phyloP scores from a whole-genome alignment of 176 grass and related monocot species.

The Triticum timopheevii region DNA sequence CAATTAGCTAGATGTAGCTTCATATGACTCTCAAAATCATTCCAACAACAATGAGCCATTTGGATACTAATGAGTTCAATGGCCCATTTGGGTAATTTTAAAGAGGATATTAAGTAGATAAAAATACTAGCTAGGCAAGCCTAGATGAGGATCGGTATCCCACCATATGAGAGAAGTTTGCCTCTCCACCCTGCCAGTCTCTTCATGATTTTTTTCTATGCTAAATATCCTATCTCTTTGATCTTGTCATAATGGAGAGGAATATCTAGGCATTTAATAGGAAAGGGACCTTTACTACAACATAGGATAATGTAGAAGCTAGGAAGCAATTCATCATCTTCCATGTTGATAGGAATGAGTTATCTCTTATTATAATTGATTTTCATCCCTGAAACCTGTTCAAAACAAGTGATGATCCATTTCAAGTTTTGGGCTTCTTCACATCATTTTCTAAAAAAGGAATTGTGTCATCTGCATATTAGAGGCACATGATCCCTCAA shows the following conservation, averaged over 20 bases:
- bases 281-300: neutral
- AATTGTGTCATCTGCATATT: neutral
- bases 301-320: neutral
- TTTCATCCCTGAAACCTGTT: neutral
- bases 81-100: neutral
- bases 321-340: neutral
- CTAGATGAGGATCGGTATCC: neutral
- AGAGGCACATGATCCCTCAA: too few relatives aligned
- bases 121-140: neutral
- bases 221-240: too few relatives aligned
- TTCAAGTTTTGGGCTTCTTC: neutral
- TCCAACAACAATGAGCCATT: neutral
- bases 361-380: neutral
- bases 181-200: neutral
- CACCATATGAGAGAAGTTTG: neutral
- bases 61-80: neutral
- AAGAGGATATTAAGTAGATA: neutral
- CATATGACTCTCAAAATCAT: neutral
- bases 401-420: neutral
- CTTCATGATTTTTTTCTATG: neutral
- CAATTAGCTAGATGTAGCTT: neutral
- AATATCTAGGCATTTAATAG: neutral
- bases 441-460: neutral
- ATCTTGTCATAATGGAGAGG: too few relatives aligned
- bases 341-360: neutral